Evolutionary conservation across 2,329 filamentous ascomycete genomes (phyloP).

Genomic region (Lachnellula occidentalis): DNA sequence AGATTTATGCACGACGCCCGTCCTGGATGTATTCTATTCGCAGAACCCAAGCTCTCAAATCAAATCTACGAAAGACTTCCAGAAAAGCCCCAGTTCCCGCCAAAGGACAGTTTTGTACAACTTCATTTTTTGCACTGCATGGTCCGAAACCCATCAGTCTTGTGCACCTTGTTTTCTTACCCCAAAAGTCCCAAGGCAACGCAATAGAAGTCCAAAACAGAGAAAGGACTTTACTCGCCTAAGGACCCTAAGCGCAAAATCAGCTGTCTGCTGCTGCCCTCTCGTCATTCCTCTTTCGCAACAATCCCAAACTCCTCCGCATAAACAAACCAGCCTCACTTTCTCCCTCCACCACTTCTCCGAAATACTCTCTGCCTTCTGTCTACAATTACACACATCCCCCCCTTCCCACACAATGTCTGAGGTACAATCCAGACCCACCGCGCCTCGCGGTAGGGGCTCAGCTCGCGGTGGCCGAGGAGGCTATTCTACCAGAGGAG

Average conservation of each 20-base stretch:
- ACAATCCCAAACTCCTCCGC: slow-evolving; percentile 4
- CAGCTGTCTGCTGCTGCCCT: background rate
- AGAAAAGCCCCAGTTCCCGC: background rate
- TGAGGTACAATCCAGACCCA: slow-evolving; percentile 82
- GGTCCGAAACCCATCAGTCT: background rate
- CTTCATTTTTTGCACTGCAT: background rate
- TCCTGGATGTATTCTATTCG: background rate
- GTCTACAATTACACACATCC: slow-evolving; percentile 16
- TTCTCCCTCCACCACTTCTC: slow-evolving; percentile 6
- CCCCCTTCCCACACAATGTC: slow-evolving; percentile 62
- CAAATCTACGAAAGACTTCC: background rate
- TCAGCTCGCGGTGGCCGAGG: slow-evolving; percentile 80
- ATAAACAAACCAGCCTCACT: slow-evolving; percentile 10
- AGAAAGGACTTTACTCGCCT: too few relatives aligned
- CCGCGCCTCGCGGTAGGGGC: slow-evolving; percentile 83
- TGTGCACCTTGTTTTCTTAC: background rate
- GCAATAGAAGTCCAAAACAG: background rate
- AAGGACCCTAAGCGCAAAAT: too few relatives aligned
- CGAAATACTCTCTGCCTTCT: slow-evolving; percentile 14
- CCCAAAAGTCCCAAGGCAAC: background rate
- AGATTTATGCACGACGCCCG: background rate
- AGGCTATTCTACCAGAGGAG: slow-evolving; percentile 64
- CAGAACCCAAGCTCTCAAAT: background rate
- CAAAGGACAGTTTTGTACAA: background rate
- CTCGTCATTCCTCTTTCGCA: slow-evolving; percentile 16